A percentile compares a stretch with the other conserved stretches of the same genome.
Evolutionary conservation across 1,284 basidiomycete species (phyloP).

Genomic region (Sporisorium reilianum): DNA sequence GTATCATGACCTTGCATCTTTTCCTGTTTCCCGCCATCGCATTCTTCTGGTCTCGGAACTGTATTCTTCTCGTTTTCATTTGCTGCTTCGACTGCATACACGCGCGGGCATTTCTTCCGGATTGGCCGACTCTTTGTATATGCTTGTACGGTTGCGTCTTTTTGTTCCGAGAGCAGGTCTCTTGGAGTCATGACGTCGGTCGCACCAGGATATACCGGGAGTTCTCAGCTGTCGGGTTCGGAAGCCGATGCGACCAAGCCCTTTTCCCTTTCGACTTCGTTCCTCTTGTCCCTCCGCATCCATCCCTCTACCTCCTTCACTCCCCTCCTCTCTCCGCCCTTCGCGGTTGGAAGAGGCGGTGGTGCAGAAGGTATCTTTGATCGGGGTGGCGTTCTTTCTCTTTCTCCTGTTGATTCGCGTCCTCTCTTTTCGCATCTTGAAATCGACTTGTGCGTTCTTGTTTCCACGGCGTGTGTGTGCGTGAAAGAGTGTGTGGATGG

Average conservation of each 20-base stretch:
- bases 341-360: background rate
- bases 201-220: background rate
- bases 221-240: background rate
- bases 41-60: constrained; percentile 27
- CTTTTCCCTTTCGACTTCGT: background rate
- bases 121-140: background rate
- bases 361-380: constrained; percentile 1
- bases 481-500: too few species aligned
- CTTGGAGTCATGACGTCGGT: background rate
- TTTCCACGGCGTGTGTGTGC: too few species aligned
- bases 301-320: constrained; percentile 13
- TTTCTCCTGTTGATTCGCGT: background rate
- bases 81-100: constrained; percentile 14
- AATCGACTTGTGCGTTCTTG: background rate
- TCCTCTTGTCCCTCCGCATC: background rate
- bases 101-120: constrained; percentile 15
- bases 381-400: background rate
- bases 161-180: constrained; percentile 7
- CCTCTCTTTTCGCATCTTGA: background rate
- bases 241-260: background rate
- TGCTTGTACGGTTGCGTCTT: background rate
- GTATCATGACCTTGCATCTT: constrained; percentile 42
- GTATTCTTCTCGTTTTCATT: constrained; percentile 21
- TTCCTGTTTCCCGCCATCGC: constrained; percentile 1
- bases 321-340: background rate